Evolutionary conservation across 2,329 filamentous ascomycete species (phyloP), one percentile per base, ranked within the genome.

Genomic region (Samsoniella hepiali): DNA sequence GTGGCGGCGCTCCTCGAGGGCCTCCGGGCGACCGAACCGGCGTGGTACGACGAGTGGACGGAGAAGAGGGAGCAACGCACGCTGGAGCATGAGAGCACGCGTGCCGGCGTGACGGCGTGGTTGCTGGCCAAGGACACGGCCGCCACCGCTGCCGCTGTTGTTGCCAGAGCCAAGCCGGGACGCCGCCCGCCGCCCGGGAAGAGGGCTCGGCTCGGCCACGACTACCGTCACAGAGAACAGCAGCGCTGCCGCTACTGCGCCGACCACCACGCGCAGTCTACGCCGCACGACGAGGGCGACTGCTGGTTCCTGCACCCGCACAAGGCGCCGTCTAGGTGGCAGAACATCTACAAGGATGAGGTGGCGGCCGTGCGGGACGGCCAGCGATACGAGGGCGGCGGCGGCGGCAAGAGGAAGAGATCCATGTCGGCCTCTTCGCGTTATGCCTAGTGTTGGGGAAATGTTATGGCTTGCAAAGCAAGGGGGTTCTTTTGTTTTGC

Each of bases 251-350:
- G 27, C 40, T 62, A 55, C 40, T 62, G 59, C 42, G 34, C 40
- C 32, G 22, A 36, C 3, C 38, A 49, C 44, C 59, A 62, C 13
- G 31, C 50, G 2, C 22, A 7, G n/a, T n/a, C 51, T 31, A 6
- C 5, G 13, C 31, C 3, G 7, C 59, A 62, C 42, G 31, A 55
- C 3, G 51, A 55, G 13, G 9, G 9, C 2, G 13, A 22, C n/a
- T 62, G 59, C 22, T 62, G 59, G 59, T 62, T 47, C 42, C 6
- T 31, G 31, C 29, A 62, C 13, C 59, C 59, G 50, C 42, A 55
- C 50, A 45, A 2, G 15, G 59, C 59, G 42, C 50, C 59, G 50
- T n/a, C 11, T 1, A 17, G 13, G 10, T 62, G 59, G 59, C 59
- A 49, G 51, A 5, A 8, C 27, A 17, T 10, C 1, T 51, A 10